phyloP scores from a whole-genome alignment of 2,329 filamentous ascomycete genomes.

The Pseudonectria buxi region DNA sequence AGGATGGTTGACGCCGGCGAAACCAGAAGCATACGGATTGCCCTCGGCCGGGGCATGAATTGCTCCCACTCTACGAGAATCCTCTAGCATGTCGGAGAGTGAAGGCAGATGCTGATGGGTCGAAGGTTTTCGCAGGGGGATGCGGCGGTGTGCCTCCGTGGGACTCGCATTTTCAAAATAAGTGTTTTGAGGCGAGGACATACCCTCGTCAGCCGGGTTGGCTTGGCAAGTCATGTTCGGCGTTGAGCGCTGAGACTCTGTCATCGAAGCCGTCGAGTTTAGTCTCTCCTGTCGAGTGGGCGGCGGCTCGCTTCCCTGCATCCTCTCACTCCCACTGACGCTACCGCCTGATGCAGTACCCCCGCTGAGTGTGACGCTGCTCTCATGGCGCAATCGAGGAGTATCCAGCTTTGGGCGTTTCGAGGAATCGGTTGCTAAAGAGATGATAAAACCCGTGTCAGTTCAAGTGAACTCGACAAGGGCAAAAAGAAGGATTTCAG shows the following conservation, averaged over 20 bases:
- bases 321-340: constrained; percentile 42
- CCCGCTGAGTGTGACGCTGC: constrained; percentile 34
- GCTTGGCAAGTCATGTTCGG: constrained; percentile 29
- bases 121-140: constrained; percentile 20
- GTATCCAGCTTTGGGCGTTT: constrained; percentile 44
- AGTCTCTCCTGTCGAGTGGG: constrained; percentile 40
- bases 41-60: constrained; percentile 13
- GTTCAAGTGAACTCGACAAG: constrained; percentile 1
- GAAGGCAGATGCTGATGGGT: constrained; percentile 36
- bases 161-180: constrained; percentile 30
- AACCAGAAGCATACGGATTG: constrained; percentile 20
- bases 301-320: constrained; percentile 42
- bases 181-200: constrained; percentile 35
- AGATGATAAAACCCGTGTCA: constrained; percentile 1
- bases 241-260: constrained; percentile 39
- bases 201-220: constrained; percentile 35
- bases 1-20: constrained; percentile 25
- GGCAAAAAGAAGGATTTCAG: neutral
- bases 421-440: constrained; percentile 31
- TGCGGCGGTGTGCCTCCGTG: constrained; percentile 19
- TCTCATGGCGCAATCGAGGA: constrained; percentile 29
- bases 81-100: constrained; percentile 42
- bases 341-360: constrained; percentile 34
- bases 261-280: constrained; percentile 40
- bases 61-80: constrained; percentile 18